A percentile compares a stretch with the other conserved stretches of the same genome.
Conservation (phyloP, 1,284 basidiomycete genomes). For the Erythrobasidium hasegawianum region DNA sequence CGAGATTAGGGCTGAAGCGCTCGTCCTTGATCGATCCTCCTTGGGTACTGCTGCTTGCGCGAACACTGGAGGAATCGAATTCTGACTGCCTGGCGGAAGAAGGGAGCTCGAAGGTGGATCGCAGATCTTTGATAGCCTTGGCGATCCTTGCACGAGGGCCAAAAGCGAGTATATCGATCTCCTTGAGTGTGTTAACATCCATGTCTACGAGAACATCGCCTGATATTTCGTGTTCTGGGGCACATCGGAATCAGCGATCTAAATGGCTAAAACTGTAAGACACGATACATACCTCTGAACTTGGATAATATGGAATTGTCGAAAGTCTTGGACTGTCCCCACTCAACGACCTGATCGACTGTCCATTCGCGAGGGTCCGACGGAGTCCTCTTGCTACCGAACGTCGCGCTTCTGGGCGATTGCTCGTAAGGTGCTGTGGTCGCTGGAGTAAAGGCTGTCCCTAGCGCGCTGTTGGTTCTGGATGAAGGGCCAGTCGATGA, state of each 20-base stretch:
- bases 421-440: constrained; percentile 15
- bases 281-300: constrained; percentile 64
- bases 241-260: constrained; percentile 11
- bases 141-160: constrained; percentile 91
- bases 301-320: constrained; percentile 76
- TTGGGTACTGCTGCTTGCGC: neutral
- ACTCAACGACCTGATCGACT: constrained; percentile 84
- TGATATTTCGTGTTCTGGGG: constrained; percentile 92
- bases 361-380: constrained; percentile 68
- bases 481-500: constrained; percentile 12
- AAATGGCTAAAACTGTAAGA: neutral
- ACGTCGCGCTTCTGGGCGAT: constrained; percentile 33
- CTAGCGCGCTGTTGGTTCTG: constrained; percentile 13
- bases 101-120: neutral
- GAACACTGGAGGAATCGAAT: constrained; percentile 48
- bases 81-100: constrained; percentile 36
- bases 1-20: neutral
- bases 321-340: constrained; percentile 80
- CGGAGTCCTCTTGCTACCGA: constrained; percentile 20
- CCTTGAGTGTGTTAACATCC: constrained; percentile 87
- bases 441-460: constrained; percentile 29
- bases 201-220: constrained; percentile 94
- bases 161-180: constrained; percentile 90
- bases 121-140: constrained; percentile 86
- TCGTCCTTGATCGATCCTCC: neutral